Evolutionary conservation across 1,139 yeast species (phyloP), one percentile per base, ranked within the genome.

Genomic region (Pichia sp.): DNA sequence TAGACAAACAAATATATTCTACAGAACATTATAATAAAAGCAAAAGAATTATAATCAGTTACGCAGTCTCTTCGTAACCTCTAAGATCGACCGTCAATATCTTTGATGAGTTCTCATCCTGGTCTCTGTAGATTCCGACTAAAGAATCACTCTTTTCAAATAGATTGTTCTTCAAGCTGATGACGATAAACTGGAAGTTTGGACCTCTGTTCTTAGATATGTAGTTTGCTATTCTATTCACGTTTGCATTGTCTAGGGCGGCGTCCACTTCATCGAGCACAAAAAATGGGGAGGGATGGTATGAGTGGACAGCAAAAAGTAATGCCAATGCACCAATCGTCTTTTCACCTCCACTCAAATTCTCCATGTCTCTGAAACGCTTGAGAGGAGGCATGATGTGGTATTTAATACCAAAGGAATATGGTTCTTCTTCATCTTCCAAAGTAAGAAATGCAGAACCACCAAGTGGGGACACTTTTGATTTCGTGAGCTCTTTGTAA

Each of bases 381-480:
- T 91, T 93, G 76, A 84, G 72, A 10, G 98, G 98, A 1, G 98
- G 97, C 82, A 88, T 88, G 1, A 96, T 96, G 56, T 87, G 94
- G 52, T 86, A 93, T 49, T 78, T 82, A 35, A 87, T 70, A 2
- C 97, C 98, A 0, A 77, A 76, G 29, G 72, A 60, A 51, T 79
- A 93, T 6, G 96, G 96, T 49, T 84, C 94, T 39, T 86, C 96
- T 44, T 82, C 93, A 52, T 86, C 91, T 50, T 86, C 96, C 28
- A 87, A 61, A 1, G 91, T 81, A 44, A 91, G 66, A 43, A 85
- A 82, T 0, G 98, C 98, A n/a, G 94, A 82, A 1, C 98, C 98
- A 32, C 97, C 97, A 23, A 80, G 65, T 2, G 88, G 82, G 13
- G 85, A 75, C 0, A 78, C 69, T 9, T 67, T 59, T 0, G 80